Evolutionary conservation across 139 green algal species (phyloP), one percentile per base, ranked within the genome.

Genomic region (Picochlorum sp.): DNA sequence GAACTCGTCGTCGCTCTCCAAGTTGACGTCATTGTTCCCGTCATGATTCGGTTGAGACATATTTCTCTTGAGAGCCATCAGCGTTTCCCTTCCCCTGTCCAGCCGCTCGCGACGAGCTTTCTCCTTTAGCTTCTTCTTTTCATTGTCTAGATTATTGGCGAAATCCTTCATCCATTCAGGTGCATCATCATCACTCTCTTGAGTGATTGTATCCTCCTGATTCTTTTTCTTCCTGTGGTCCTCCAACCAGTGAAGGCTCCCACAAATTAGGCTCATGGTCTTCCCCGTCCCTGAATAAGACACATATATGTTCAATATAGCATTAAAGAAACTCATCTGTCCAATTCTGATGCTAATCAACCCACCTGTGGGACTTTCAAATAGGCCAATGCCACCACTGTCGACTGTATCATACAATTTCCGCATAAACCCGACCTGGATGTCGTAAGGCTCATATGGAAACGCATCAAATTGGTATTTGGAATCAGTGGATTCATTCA

Each of bases 221-320:
- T 49, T 6, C 72, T 63, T 30, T 30, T 30, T 23, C 63, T 23
- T 45, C 52, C 54, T 61, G 66, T 70, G 11, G 72, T 92, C 78
- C 15, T 79, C 51, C 26, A 95, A 81, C 88, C 87, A 94, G 26
- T 87, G 79, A 38, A 97, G 67, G 4, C 76, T 63, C 38, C 74
- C 80, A 69, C 90, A 96, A 41, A 97, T 94, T 6, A 97, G 63
- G 66, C 85, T 95, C 23, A 97, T 81, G 10, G 91, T 97, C 66
- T 97, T 97, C 45, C 91, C 88, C 2, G 88, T 95, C 44, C 90
- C 47, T 54, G 47, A 10, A 54, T 9, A 4, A 21, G 47, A 13
- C n/a, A 26, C 2, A 10, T 13, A 20, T 54, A 13, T 88, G 86
- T 75, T 61, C 66, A 10, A 4, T 1, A 30, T 47, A 34, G 2